Evolutionary conservation across 495 filamentous ascomycete species (phyloP).

Genomic region (Thozetella sp.): DNA sequence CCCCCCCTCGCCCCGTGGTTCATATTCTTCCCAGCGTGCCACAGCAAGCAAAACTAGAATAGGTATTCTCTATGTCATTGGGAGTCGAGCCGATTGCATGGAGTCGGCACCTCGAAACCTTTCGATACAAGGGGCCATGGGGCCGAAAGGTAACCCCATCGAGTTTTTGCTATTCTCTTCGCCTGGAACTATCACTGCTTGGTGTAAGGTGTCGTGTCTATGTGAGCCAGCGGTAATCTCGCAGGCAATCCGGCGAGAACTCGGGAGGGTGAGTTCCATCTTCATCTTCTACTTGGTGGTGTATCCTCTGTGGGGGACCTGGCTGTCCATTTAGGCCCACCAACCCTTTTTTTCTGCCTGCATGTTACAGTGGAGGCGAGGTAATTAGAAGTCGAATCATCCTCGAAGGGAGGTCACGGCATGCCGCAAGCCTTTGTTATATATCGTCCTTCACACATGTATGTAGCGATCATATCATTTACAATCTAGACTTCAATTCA

Average conservation of each 20-base stretch:
- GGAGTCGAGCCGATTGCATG: too few relatives aligned
- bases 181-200: too few relatives aligned
- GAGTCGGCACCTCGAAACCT: too few relatives aligned
- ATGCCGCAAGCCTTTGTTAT: not conserved
- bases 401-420: not conserved
- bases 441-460: conserved; percentile 6
- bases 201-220: too few relatives aligned
- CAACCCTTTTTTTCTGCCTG: not conserved
- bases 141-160: too few relatives aligned
- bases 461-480: conserved; percentile 7
- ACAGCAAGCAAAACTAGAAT: too few relatives aligned
- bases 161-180: too few relatives aligned
- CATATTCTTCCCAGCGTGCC: too few relatives aligned
- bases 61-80: too few relatives aligned
- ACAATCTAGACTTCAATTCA: conserved; percentile 3
- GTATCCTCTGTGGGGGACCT: not conserved
- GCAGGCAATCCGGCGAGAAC: not conserved
- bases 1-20: too few relatives aligned
- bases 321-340: not conserved
- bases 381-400: not conserved
- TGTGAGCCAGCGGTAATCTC: too few relatives aligned
- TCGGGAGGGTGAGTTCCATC: not conserved
- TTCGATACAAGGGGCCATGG: too few relatives aligned
- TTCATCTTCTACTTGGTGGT: not conserved
- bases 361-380: not conserved